Percentiles rank a stretch among this genome's conserved stretches.
Evolutionary conservation across 2,329 filamentous ascomycete species (phyloP).

Genomic region (Helotiales sp.): DNA sequence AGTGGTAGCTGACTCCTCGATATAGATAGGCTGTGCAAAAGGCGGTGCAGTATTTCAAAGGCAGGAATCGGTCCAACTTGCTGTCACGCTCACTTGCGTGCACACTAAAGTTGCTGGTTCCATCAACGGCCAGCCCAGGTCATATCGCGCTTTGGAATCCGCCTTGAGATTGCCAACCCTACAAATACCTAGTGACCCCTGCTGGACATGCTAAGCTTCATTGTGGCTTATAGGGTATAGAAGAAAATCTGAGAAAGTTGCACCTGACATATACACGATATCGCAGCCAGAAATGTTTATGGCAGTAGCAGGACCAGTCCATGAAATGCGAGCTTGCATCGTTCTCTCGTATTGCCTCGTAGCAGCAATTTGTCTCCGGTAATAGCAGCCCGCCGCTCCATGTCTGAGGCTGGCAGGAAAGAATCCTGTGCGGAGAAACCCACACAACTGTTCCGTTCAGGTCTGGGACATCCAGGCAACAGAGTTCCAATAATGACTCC

Average conservation of each 20-base stretch:
- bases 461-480: too few species aligned
- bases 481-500: too few species aligned
- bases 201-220: slow-evolving; percentile 17
- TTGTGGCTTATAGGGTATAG: slow-evolving; percentile 1
- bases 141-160: slow-evolving; percentile 10
- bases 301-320: too few species aligned
- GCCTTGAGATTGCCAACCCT: background rate
- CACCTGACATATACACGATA: slow-evolving; percentile 1
- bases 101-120: slow-evolving; percentile 19
- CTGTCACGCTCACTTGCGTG: slow-evolving; percentile 9
- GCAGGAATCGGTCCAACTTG: slow-evolving; percentile 16
- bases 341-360: background rate
- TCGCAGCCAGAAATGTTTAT: background rate
- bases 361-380: background rate
- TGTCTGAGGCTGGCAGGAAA: background rate
- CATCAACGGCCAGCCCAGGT: slow-evolving; percentile 13
- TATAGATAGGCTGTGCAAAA: slow-evolving; percentile 18
- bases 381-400: background rate
- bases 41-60: slow-evolving; percentile 10
- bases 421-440: background rate
- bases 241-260: slow-evolving; percentile 12
- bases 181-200: background rate
- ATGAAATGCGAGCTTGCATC: background rate
- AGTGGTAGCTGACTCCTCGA: slow-evolving; percentile 7
- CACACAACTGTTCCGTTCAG: too few species aligned